Evolutionary conservation across 176 grass and related monocot species (phyloP).

Genomic region (Oryza coarctata): DNA sequence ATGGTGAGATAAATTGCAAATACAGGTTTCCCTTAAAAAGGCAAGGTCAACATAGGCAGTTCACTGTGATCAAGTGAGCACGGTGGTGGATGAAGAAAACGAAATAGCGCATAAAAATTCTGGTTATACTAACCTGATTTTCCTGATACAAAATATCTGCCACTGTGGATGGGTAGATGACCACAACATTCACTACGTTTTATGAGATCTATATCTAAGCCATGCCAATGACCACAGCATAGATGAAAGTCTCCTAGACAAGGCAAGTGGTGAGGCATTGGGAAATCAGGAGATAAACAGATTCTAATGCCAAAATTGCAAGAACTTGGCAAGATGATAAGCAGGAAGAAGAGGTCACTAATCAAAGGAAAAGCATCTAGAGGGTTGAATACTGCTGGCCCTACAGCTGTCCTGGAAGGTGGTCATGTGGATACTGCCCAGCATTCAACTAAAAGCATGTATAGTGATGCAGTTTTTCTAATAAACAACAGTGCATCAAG

Average conservation of each 20-base stretch:
- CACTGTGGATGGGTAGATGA: background rate
- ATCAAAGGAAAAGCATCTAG: background rate
- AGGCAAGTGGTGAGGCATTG: background rate
- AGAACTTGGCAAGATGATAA: too few species aligned
- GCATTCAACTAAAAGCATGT: background rate
- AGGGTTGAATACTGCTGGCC: background rate
- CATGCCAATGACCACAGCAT: background rate
- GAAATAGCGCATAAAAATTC: background rate
- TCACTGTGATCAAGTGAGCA: background rate
- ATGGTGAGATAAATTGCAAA: background rate
- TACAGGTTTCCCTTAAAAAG: background rate
- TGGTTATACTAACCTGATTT: background rate
- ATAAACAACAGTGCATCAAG: slow-evolving; percentile 3
- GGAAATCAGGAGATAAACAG: background rate
- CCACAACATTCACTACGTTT: background rate
- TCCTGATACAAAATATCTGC: background rate
- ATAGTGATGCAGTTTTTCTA: background rate
- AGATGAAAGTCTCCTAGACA: background rate
- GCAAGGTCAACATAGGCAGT: background rate
- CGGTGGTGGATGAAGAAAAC: background rate
- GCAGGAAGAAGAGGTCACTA: background rate
- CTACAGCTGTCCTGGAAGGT: background rate
- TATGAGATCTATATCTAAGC: too few species aligned
- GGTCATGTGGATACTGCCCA: background rate
- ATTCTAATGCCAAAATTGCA: background rate